Evolutionary conservation across 306 rosid genomes (phyloP).

Genomic region (Oxytropis ochrocephala): DNA sequence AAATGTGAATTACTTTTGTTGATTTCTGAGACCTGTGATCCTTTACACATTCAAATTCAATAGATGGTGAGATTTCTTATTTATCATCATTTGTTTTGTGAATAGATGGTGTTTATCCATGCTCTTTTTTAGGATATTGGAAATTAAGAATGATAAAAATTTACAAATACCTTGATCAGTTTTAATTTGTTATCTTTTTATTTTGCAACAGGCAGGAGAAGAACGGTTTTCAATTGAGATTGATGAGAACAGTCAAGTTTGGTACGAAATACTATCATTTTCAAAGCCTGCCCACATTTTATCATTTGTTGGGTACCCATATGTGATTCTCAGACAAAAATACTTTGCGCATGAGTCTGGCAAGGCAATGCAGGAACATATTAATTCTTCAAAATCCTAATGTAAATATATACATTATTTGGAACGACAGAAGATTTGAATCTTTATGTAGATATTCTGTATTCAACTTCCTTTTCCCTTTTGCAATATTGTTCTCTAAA

Average conservation of each 20-base stretch:
- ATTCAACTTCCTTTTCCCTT: background rate
- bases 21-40: too few species aligned
- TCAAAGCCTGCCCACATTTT: constrained; percentile 79
- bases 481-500: background rate
- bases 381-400: constrained; percentile 38
- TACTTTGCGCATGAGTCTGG: constrained; percentile 75
- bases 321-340: constrained; percentile 73
- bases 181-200: background rate
- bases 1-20: too few species aligned
- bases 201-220: constrained; percentile 74
- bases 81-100: too few species aligned
- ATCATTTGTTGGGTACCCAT: constrained; percentile 81
- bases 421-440: background rate
- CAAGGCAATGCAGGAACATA: constrained; percentile 49
- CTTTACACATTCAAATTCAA: background rate
- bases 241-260: constrained; percentile 79
- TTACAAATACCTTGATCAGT: background rate
- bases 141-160: too few species aligned
- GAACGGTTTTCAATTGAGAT: constrained; percentile 81
- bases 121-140: too few species aligned
- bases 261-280: constrained; percentile 90
- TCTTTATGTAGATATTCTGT: background rate
- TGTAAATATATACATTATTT: background rate
- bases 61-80: background rate
- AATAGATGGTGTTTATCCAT: too few species aligned